Base-by-base conservation (phyloP, 139 green algal genomes). In the Mychonastes homosphaera region DNA sequence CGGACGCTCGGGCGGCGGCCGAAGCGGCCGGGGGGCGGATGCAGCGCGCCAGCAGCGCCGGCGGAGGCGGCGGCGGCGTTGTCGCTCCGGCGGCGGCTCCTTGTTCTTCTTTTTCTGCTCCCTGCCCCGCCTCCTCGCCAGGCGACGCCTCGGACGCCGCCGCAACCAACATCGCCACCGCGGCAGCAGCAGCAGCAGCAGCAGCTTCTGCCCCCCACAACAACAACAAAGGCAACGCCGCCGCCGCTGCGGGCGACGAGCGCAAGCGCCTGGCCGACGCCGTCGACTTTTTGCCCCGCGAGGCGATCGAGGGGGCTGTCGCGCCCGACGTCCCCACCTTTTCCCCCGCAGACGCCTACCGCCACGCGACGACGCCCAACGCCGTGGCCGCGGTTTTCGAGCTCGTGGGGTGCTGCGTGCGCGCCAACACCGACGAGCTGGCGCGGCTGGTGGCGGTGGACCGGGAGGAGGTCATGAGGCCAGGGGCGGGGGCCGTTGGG, bases 321-420 rank as follows among this genome's bases (percentile, higher is more conserved):
- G 36, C 61, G 24, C 61, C 61, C 6, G 61, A 30, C 24, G 61
- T n/a, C 18, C 24, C 47, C 3, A 54, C 47, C 21, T 57, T 65
- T 23, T 46, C 40, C 12, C 64, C 49, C 30, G 33, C 57, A 5
- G 45, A 55, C 7, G 30, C 30, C 1, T 59, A 63, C 38, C 19
- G 36, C 18, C 68, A 70, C 34, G 51, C 13, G 15, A 66, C 62
- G 24, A 65, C 51, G 18, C 69, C 71, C 32, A 62, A 68, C 29
- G 62, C 69, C 7, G 58, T 76, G 35, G 24, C 71, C 9, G 63
- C 69, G 12, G 23, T 76, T 36, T 76, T 65, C 30, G 69, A 76
- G 33, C 58, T 76, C 10, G 61, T 76, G 16, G 69, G 69, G 5
- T 63, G 56, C 9, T 76, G 69, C 47, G 36, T 71, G 34, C n/a